phyloP scores from a whole-genome alignment of 1,139 yeast species.

The Spathaspora sp. region DNA sequence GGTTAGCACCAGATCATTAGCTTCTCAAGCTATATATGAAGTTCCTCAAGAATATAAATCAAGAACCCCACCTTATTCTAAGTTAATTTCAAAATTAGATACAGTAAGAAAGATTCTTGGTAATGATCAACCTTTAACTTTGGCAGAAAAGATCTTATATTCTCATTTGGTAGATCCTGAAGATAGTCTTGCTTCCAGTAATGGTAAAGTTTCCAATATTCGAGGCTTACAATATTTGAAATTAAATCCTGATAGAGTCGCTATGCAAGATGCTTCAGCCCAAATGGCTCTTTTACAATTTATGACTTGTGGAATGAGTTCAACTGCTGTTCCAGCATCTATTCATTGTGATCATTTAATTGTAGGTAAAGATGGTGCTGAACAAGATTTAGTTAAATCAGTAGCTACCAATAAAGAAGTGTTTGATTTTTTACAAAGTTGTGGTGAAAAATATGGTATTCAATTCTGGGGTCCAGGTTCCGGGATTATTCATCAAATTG shows the following conservation, averaged over 20 bases:
- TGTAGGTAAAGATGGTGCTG: slow-evolving; percentile 93
- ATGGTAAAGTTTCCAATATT: slow-evolving; percentile 52
- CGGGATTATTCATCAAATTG: slow-evolving; percentile 97
- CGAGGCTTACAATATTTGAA: slow-evolving; percentile 87
- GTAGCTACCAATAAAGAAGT: slow-evolving; percentile 89
- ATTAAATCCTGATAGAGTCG: slow-evolving; percentile 95
- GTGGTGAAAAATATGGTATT: slow-evolving; percentile 91
- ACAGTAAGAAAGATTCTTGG: slow-evolving; percentile 63
- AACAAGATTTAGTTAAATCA: slow-evolving; percentile 68
- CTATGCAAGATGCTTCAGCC: slow-evolving; percentile 99
- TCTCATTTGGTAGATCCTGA: slow-evolving; percentile 88
- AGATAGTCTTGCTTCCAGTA: slow-evolving; percentile 57
- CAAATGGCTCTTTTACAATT: slow-evolving; percentile 96
- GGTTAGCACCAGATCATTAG: slow-evolving; percentile 24
- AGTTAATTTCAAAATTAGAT: slow-evolving; percentile 61
- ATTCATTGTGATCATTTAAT: slow-evolving; percentile 97
- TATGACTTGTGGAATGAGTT: slow-evolving; percentile 89
- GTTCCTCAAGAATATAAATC: slow-evolving; percentile 63
- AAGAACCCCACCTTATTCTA: slow-evolving; percentile 85
- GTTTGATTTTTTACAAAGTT: slow-evolving; percentile 85
- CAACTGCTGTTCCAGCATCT: slow-evolving; percentile 89
- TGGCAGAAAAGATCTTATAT: slow-evolving; percentile 91
- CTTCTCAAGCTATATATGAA: slow-evolving; percentile 32
- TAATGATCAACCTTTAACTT: slow-evolving; percentile 69
- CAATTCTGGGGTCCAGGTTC: slow-evolving; percentile 99